phyloP scores from a whole-genome alignment of 176 grass and related monocot genomes.

The Rhynchospora tenuis region DNA sequence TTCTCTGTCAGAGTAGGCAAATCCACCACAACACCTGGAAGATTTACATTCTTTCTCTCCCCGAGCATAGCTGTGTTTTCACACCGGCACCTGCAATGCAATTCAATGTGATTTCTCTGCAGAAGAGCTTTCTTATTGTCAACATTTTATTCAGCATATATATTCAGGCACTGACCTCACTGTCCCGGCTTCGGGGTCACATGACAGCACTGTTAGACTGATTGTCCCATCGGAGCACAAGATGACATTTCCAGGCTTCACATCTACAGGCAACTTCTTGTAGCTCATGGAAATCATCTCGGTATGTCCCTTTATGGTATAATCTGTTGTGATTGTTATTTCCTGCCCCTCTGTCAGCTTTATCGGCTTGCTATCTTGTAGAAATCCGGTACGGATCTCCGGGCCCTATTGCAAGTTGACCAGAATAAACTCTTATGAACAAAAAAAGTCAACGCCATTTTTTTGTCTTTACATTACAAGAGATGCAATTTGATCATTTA shows the following conservation, averaged over 20 bases:
- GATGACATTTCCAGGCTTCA: constrained; percentile 63
- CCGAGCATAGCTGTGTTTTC: constrained; percentile 71
- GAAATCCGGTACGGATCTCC: constrained; percentile 78
- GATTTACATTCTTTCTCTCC: constrained; percentile 89
- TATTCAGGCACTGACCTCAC: constrained; percentile 25
- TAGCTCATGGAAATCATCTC: constrained; percentile 78
- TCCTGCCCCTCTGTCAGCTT: constrained; percentile 68
- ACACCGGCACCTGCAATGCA: constrained; percentile 35
- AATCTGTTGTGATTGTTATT: constrained; percentile 62
- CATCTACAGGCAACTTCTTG: constrained; percentile 69
- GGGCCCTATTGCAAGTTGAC: constrained; percentile 43
- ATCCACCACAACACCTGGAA: constrained; percentile 80
- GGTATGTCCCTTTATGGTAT: constrained; percentile 61
- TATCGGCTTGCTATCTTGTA: constrained; percentile 70
- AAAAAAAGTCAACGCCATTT: background rate
- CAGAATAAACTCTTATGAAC: background rate
- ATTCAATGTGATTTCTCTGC: background rate
- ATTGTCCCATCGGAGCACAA: constrained; percentile 73
- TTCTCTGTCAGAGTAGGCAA: constrained; percentile 76
- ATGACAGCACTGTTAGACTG: constrained; percentile 52
- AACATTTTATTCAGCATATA: background rate
- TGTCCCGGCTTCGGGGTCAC: constrained; percentile 43
- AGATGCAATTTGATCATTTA: background rate
- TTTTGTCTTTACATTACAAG: background rate
- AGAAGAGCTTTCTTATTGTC: background rate